A percentile compares a stretch with the other conserved stretches of the same genome.
phyloP scores from a whole-genome alignment of 768 basidiomycete species.

The Mycena haematopus region DNA sequence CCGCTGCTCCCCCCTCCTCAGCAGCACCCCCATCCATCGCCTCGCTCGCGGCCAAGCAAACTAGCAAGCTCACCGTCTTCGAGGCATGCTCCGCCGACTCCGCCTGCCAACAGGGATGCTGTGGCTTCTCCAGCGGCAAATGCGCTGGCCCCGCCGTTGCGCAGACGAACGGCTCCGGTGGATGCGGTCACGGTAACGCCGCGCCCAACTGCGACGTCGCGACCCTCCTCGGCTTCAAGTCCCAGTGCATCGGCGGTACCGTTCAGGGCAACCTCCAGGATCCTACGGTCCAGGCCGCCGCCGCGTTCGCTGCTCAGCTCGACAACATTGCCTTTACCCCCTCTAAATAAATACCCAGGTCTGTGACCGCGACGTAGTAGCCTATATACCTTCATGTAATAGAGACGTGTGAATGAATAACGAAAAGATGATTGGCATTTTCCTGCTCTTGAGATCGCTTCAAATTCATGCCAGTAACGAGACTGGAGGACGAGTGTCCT shows the following conservation, averaged over 20 bases:
- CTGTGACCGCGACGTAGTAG: no score
- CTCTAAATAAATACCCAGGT: no score
- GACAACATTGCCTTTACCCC: constrained; percentile 11
- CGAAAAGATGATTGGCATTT: no score
- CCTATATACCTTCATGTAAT: no score
- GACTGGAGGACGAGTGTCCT: no score
- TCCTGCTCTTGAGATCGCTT: no score
- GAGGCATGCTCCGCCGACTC: constrained; percentile 29
- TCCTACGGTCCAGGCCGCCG: constrained; percentile 2
- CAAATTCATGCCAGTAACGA: no score
- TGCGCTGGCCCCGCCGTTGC: constrained; percentile 34
- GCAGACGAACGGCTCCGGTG: constrained; percentile 33
- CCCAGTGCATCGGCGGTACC: constrained; percentile 4
- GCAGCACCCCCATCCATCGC: not conserved
- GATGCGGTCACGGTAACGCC: constrained; percentile 33
- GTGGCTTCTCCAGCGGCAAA: constrained; percentile 33
- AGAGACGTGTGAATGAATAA: no score
- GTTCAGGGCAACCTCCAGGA: constrained; percentile 2
- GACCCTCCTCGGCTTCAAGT: constrained; percentile 15
- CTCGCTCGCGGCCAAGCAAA: constrained; percentile 3
- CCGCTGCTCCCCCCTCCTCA: constrained; percentile 16
- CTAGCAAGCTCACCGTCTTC: constrained; percentile 26
- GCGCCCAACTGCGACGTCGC: constrained; percentile 33
- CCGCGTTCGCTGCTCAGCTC: constrained; percentile 9
- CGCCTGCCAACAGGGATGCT: constrained; percentile 15